Conservation (phyloP, 2,329 filamentous ascomycete species). For the Thermothelomyces thermophilus region DNA sequence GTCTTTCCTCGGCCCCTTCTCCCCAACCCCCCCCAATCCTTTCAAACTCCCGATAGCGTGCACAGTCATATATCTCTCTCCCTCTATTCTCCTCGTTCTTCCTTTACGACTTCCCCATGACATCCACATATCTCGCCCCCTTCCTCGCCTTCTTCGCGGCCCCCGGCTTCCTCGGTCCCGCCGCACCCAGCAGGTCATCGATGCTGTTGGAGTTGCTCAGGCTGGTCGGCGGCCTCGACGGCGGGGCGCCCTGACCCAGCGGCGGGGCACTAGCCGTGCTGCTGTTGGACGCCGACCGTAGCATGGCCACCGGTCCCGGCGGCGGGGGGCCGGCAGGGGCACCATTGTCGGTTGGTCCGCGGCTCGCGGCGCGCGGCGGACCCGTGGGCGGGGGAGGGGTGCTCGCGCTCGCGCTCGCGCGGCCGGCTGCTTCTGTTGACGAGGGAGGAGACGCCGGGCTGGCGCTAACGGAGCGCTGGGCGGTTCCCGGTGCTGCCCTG, state of each 20-base stretch:
- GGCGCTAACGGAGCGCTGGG: slow-evolving; percentile 45
- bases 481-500: slow-evolving; percentile 35
- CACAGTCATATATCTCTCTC: too few species aligned
- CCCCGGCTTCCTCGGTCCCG: slow-evolving; percentile 59
- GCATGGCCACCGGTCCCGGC: slow-evolving; percentile 36
- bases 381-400: slow-evolving; percentile 23
- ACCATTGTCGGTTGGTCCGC: slow-evolving; percentile 4
- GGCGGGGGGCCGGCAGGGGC: slow-evolving; percentile 10
- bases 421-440: slow-evolving; percentile 20
- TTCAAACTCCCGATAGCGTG: too few species aligned
- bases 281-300: slow-evolving; percentile 42
- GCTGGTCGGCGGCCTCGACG: slow-evolving; percentile 62
- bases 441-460: slow-evolving; percentile 44
- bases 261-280: slow-evolving; percentile 45
- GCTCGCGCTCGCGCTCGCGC: slow-evolving; percentile 27
- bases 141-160: slow-evolving; percentile 65
- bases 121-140: slow-evolving; percentile 85
- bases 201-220: slow-evolving; percentile 92
- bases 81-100: background rate
- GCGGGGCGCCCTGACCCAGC: slow-evolving; percentile 22
- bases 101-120: slow-evolving; percentile 63
- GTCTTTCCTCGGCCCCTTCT: background rate
- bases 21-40: background rate
- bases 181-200: slow-evolving; percentile 79
- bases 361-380: slow-evolving; percentile 21